A percentile compares a stretch with the other conserved stretches of the same genome.
Evolutionary conservation across 164 flowering plant species (phyloP).

Genomic region (Umbellularia californica): DNA sequence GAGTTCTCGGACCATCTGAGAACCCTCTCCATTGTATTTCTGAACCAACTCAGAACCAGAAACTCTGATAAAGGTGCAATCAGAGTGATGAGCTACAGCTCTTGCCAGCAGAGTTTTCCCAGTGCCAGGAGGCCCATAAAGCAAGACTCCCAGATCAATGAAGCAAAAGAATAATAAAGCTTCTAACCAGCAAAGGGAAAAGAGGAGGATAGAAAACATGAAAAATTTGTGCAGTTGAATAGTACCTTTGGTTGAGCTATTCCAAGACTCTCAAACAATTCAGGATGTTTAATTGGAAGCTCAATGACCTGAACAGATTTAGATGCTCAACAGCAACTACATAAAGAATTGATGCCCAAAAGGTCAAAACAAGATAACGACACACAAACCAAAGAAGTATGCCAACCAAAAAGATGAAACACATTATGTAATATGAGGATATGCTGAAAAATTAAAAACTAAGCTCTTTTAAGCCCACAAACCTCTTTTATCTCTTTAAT

Average conservation of each 20-base stretch:
- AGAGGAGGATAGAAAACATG: background rate
- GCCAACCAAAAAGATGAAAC: background rate
- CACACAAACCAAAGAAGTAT: too few relatives aligned
- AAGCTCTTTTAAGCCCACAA: background rate
- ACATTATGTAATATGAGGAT: background rate
- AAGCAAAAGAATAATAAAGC: background rate
- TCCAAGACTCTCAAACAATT: constrained; percentile 93
- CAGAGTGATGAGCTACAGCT: constrained; percentile 96
- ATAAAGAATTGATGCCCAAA: background rate
- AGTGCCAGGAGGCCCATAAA: constrained; percentile 99
- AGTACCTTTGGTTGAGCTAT: constrained; percentile 95
- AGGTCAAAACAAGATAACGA: background rate
- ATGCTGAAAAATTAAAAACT: background rate
- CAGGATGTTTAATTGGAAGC: constrained; percentile 97
- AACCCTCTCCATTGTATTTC: constrained; percentile 96
- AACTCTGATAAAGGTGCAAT: constrained; percentile 93
- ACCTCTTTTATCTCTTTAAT: constrained; percentile 99
- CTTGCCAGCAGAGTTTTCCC: constrained; percentile 93
- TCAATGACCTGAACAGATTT: constrained; percentile 72
- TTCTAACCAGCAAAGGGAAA: background rate
- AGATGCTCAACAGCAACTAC: background rate
- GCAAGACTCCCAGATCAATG: constrained; percentile 66
- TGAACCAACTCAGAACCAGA: constrained; percentile 94
- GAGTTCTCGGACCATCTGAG: constrained; percentile 96
- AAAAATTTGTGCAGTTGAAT: background rate